Percentiles rank a stretch among this genome's conserved stretches.
phyloP scores from a whole-genome alignment of 768 basidiomycete genomes.

The Suillus bovinus region DNA sequence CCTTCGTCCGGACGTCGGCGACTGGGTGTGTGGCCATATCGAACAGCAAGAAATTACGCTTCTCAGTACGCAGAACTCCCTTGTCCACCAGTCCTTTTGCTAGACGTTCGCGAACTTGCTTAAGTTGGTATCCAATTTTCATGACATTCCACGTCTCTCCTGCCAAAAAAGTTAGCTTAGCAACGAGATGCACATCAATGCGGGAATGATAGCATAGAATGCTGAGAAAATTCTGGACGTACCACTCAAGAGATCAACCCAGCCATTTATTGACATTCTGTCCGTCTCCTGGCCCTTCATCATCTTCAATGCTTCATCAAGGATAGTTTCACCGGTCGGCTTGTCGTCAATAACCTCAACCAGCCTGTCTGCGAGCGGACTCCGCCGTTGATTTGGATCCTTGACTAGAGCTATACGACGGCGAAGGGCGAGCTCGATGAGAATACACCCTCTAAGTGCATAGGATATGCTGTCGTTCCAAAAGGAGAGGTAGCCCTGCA shows the following conservation, averaged over 20 bases:
- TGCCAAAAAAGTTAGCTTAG: constrained; percentile 31
- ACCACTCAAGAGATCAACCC: constrained; percentile 97
- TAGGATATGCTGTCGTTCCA: constrained; percentile 99
- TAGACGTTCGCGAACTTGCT: constrained; percentile 96
- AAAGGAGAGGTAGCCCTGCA: constrained; percentile 90
- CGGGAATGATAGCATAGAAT: not conserved
- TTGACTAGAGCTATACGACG: constrained; percentile 88
- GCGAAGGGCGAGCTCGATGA: constrained; percentile 95
- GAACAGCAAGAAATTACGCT: constrained; percentile 97
- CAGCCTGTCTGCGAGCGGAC: constrained; percentile 77
- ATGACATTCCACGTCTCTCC: constrained; percentile 99
- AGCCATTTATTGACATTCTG: constrained; percentile 73
- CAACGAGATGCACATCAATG: constrained; percentile 2
- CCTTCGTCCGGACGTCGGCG: constrained; percentile 89
- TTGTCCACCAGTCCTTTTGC: constrained; percentile 98
- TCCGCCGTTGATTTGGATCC: constrained; percentile 73
- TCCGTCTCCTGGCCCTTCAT: constrained; percentile 74
- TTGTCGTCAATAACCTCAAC: constrained; percentile 91
- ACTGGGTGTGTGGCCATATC: constrained; percentile 99
- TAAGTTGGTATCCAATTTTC: constrained; percentile 99
- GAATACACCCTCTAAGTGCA: constrained; percentile 95
- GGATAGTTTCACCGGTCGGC: constrained; percentile 93
- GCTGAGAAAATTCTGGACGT: constrained; percentile 30
- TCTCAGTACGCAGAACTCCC: constrained; percentile 97
- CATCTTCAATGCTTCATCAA: constrained; percentile 95